These are phyloP conservation scores for Puccinia coronata DNA, from an alignment of 1,284 basidiomycete genomes.

Conservation along the genomic window DNA sequence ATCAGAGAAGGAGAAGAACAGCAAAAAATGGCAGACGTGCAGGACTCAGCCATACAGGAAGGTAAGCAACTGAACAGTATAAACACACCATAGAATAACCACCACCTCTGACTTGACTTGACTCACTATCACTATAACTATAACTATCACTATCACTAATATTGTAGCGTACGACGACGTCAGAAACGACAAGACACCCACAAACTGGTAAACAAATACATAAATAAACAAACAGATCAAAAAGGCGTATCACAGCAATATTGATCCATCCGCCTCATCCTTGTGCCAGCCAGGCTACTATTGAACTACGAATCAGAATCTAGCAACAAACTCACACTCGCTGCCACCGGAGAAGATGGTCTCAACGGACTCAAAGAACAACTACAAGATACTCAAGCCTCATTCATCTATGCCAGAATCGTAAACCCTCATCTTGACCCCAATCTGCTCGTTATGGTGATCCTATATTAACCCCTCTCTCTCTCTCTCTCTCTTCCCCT, in stretches of 20 bases:
- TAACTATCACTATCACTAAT: too few relatives aligned
- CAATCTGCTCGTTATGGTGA: neutral
- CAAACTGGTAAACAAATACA: constrained; percentile 69
- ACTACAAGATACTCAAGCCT: constrained; percentile 73
- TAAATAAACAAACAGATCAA: neutral
- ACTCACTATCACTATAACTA: neutral
- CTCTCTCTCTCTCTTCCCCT: constrained; percentile 63
- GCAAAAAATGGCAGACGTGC: neutral
- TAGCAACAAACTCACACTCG: constrained; percentile 77
- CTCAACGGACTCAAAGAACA: constrained; percentile 73
- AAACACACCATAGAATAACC: too few relatives aligned
- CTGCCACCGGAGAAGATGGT: constrained; percentile 74
- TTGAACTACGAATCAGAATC: constrained; percentile 64
- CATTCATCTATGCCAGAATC: constrained; percentile 78
- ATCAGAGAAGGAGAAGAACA: neutral
- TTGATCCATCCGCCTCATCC: neutral
- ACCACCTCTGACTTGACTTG: neutral
- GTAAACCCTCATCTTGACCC: constrained; percentile 3
- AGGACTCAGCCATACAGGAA: constrained; percentile 15
- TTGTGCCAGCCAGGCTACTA: constrained; percentile 38
- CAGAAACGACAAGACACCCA: constrained; percentile 75
- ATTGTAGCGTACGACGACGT: constrained; percentile 83
- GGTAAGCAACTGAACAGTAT: too few relatives aligned
- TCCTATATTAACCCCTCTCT: neutral
- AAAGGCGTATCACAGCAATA: neutral